Evolutionary conservation across 2,329 filamentous ascomycete genomes (phyloP).

Genomic region (Pseudogymnoascus sp.): DNA sequence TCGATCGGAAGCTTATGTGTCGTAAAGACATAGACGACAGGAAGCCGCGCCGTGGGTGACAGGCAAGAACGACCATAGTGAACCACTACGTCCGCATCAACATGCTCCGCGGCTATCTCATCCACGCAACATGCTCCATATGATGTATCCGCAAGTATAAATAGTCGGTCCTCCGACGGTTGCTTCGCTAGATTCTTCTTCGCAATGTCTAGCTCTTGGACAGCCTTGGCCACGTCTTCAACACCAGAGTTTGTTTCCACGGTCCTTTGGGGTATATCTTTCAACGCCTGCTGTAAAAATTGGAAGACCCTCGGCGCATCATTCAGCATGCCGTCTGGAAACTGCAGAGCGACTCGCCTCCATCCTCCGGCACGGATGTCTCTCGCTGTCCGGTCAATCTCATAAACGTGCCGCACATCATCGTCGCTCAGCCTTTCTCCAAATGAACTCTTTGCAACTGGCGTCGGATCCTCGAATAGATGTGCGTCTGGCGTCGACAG

Average conservation of each 20-base stretch:
- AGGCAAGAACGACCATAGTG: conserved; percentile 92
- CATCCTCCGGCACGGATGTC: conserved; percentile 69
- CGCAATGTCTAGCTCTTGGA: conserved; percentile 12
- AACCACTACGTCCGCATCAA: conserved; percentile 80
- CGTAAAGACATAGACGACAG: conserved; percentile 88
- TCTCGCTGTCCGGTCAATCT: conserved; percentile 68
- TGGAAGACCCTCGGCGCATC: conserved; percentile 78
- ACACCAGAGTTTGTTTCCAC: conserved; percentile 8
- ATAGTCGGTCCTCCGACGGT: conserved; percentile 42
- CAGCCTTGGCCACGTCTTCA: conserved; percentile 17
- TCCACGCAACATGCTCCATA: conserved; percentile 97
- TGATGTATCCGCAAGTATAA: conserved; percentile 88
- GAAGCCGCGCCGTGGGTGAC: conserved; percentile 78
- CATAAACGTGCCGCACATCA: conserved; percentile 71
- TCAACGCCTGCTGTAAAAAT: conserved; percentile 48
- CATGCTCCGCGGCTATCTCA: conserved; percentile 91
- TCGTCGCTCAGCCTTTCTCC: conserved; percentile 41
- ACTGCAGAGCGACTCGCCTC: conserved; percentile 80
- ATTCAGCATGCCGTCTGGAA: conserved; percentile 84
- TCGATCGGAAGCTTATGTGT: conserved; percentile 58
- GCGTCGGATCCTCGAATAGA: conserved; percentile 45
- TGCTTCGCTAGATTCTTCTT: conserved; percentile 25
- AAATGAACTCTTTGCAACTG: conserved; percentile 2
- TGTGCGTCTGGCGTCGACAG: conserved; percentile 58
- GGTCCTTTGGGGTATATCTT: conserved; percentile 16